phyloP scores from a whole-genome alignment of 2,329 filamentous ascomycete species.

The Claviceps monticola region DNA sequence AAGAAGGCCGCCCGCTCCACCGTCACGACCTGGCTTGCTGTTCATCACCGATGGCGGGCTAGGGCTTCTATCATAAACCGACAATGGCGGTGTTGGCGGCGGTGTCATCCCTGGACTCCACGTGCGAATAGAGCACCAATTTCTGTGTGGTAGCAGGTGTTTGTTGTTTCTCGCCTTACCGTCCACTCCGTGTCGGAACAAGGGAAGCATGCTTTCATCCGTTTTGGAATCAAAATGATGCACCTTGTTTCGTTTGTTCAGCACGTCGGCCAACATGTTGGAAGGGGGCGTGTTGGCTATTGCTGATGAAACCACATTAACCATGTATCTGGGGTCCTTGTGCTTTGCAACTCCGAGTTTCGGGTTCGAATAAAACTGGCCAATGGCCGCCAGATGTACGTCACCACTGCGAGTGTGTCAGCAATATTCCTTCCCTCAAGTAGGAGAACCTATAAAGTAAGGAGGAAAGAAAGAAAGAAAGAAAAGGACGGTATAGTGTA shows the following conservation, averaged over 20 bases:
- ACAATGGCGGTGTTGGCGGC: conserved; percentile 46
- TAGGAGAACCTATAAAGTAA: no score
- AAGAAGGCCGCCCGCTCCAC: conserved; percentile 22
- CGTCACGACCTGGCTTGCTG: conserved; percentile 8
- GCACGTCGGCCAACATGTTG: conserved; percentile 73
- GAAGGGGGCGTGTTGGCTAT: conserved; percentile 88
- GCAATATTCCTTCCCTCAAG: not conserved
- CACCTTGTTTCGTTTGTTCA: conserved; percentile 84
- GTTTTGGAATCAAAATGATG: conserved; percentile 63
- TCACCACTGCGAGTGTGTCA: conserved; percentile 49
- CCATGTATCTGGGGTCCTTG: conserved; percentile 90
- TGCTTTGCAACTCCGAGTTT: conserved; percentile 71
- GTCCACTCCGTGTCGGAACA: conserved; percentile 82
- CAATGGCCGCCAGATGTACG: conserved; percentile 82
- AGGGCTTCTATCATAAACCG: conserved; percentile 30
- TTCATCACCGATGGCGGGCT: conserved; percentile 18
- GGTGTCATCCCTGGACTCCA: conserved; percentile 72
- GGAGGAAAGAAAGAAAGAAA: not conserved
- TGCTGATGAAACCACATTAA: conserved; percentile 84
- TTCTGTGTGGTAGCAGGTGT: conserved; percentile 72
- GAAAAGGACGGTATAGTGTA: conserved; percentile 7
- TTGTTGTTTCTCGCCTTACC: conserved; percentile 86
- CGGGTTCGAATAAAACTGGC: conserved; percentile 88
- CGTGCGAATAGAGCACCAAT: conserved; percentile 87
- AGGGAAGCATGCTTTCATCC: conserved; percentile 89